Percentiles rank a stretch among this genome's conserved stretches.
These are phyloP conservation scores for Arabidopsis thaliana DNA, from an alignment of 345 rosid species.

Conservation along the genomic window TAIR10.1 NC_003076.8:25138501-25139000, in stretches of 20 bases:
- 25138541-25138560: conserved; percentile 71
- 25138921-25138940: conserved; percentile 79
- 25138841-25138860: conserved; percentile 42
- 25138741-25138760: conserved; percentile 80
- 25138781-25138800: neutral
- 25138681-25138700: conserved; percentile 95
- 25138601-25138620: conserved; percentile 62
- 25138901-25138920: conserved; percentile 77
- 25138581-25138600: conserved; percentile 69
- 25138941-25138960: conserved; percentile 79
- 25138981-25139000: conserved; percentile 65
- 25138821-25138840: conserved; percentile 20
- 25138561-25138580: conserved; percentile 78
- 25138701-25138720: conserved; percentile 69
- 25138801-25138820: neutral
- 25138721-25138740: conserved; percentile 79
- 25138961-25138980: conserved; percentile 89
- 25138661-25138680: conserved; percentile 91
- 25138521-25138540: conserved; percentile 77
- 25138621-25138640: conserved; percentile 77
- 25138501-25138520: conserved; percentile 80
- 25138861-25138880: conserved; percentile 76
- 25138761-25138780: conserved; percentile 2
- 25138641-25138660: conserved; percentile 83
- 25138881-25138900: conserved; percentile 80